Conservation (phyloP, 768 basidiomycete species). For the Psilocybe cyanescens region DNA sequence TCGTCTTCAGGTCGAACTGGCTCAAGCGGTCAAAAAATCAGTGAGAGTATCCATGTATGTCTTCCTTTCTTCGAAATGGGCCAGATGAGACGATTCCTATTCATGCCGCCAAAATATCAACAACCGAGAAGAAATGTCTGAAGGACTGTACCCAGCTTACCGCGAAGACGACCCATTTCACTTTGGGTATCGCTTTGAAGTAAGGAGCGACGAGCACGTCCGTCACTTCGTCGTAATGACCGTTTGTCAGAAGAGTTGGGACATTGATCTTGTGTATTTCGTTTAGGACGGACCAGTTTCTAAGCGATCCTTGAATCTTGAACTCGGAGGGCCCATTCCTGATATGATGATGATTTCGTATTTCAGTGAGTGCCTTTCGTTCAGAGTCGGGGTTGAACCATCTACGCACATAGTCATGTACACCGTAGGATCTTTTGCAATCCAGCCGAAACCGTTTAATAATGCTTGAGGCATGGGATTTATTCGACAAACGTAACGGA, state of each 20-base stretch:
- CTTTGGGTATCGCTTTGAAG: constrained; percentile 41
- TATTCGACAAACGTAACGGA: constrained; percentile 44
- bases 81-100: constrained; percentile 41
- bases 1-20: too few species aligned
- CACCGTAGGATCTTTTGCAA: constrained; percentile 51
- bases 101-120: not conserved
- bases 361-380: not conserved
- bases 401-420: constrained; percentile 47
- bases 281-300: constrained; percentile 49
- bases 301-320: constrained; percentile 40
- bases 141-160: not conserved
- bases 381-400: not conserved
- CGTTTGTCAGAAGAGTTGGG: constrained; percentile 46
- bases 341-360: not conserved
- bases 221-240: constrained; percentile 42
- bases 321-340: constrained; percentile 48
- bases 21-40: not conserved
- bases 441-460: constrained; percentile 29
- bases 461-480: constrained; percentile 49
- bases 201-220: constrained; percentile 40
- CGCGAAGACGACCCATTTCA: constrained; percentile 49
- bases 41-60: constrained; percentile 22
- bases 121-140: not conserved
- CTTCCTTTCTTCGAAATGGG: constrained; percentile 46
- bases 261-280: constrained; percentile 44